Evolutionary conservation across 1,284 basidiomycete species (phyloP), one percentile per base, ranked within the genome.

Genomic region (Apiotrichum domesticum): DNA sequence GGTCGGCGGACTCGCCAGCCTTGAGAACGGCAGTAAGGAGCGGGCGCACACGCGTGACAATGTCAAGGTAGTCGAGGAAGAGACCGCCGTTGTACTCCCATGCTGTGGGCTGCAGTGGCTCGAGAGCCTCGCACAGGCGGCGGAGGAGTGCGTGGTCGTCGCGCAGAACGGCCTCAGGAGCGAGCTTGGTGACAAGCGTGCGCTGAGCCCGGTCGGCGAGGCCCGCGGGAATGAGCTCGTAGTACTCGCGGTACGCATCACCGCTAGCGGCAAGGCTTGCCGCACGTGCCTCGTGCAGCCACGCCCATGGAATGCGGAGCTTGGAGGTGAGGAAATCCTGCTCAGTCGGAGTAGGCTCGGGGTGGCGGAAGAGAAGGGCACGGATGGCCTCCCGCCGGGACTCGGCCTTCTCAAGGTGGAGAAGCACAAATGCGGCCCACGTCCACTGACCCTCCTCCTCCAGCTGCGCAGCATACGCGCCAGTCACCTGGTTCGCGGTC

Each of bases 391-490:
- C 85, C 65, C 84, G 82, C 53, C 96, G 85, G 57, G 91, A 81
- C 39, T 80, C 79, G 32, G 84, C 81, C 14, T 86, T 83, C 71
- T 94, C 88, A 13, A 98, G 79, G 74, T 98, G 94, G 53, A 98
- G 79, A 56, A 97, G 78, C 8, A 98, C 88, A 70, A 97, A 98
- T 1, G 84, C 83, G 3, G 93, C 87, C 78, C 92, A 89, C 63
- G 88, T 86, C 74, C 94, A 84, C 79, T 88, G 80, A 10, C 87
- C 92, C 52, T 83, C 75, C 54, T 82, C 81, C 76, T 97, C 94
- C 56, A 98, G 78, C 75, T 98, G 92, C 46, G 83, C 81, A 0
- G 94, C 93, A 71, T 96, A 98, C 53, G 83, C 84, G 59, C 84
- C 85, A 2, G 91, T 87, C 33, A 98, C 76, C 39, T 84, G 72